These are phyloP conservation scores for Kodamaea sagamina DNA, from an alignment of 805 yeast genomes.

Conservation along the genomic window DNA sequence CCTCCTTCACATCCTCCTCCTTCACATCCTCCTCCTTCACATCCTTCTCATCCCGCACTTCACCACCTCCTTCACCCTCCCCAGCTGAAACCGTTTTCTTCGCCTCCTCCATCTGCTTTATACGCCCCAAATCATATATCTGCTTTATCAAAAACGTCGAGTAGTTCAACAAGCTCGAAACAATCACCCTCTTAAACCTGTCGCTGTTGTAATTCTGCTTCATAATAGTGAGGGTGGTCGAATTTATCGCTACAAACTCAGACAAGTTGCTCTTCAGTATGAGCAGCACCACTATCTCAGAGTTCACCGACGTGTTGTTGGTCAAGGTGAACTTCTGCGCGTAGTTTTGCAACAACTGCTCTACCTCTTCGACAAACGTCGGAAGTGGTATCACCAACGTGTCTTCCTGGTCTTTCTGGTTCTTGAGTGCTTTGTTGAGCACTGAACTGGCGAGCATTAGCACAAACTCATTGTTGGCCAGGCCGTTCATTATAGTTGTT, in stretches of 20 bases:
- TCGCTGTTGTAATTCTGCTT: conserved; percentile 19
- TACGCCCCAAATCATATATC: conserved; percentile 22
- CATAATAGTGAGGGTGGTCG: conserved; percentile 24
- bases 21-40: background rate
- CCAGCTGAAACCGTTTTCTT: too few relatives aligned
- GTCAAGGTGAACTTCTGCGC: conserved; percentile 9
- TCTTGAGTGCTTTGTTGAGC: conserved; percentile 15
- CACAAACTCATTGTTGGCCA: conserved; percentile 11
- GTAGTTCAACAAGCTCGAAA: conserved; percentile 23
- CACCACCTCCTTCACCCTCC: background rate
- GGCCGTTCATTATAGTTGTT: conserved; percentile 3
- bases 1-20: background rate
- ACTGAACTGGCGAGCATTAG: conserved; percentile 16
- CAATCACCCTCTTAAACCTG: conserved; percentile 24
- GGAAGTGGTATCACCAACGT: conserved; percentile 10
- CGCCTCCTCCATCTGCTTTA: background rate
- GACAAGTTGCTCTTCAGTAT: conserved; percentile 19
- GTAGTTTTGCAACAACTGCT: conserved; percentile 9
- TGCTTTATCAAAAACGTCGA: conserved; percentile 22
- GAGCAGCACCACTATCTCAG: conserved; percentile 14
- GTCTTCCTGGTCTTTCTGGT: conserved; percentile 8
- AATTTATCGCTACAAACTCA: conserved; percentile 23
- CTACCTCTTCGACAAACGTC: conserved; percentile 12
- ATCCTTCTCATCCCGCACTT: background rate
- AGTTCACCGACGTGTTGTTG: conserved; percentile 6